Evolutionary conservation across 2,329 filamentous ascomycete species (phyloP).

Genomic region (Fusarium staphyleae): DNA sequence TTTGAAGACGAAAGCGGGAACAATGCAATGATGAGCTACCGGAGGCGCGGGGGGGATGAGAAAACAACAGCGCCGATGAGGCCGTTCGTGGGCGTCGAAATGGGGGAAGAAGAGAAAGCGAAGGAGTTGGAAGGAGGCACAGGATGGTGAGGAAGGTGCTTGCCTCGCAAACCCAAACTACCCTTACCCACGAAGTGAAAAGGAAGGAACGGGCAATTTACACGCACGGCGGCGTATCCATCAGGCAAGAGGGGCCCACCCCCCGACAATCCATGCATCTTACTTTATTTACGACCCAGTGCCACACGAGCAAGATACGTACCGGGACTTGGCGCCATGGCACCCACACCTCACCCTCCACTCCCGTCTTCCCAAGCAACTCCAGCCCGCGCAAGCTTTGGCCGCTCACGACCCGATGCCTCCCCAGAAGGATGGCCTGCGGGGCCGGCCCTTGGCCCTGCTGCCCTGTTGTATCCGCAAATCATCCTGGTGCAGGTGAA

Average conservation of each 20-base stretch:
- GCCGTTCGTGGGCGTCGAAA: constrained; percentile 44
- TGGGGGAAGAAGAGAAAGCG: constrained; percentile 48
- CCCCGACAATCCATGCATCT: constrained; percentile 38
- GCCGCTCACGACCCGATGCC: constrained; percentile 21
- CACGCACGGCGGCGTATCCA: constrained; percentile 39
- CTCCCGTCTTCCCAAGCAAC: constrained; percentile 14
- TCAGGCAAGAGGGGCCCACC: constrained; percentile 39
- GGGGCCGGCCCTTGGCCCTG: constrained; percentile 16
- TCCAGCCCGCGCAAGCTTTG: constrained; percentile 25
- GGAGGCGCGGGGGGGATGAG: constrained; percentile 25
- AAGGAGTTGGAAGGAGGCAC: constrained; percentile 50
- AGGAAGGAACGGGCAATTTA: constrained; percentile 49
- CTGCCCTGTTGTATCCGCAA: constrained; percentile 15
- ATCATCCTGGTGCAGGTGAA: constrained; percentile 12
- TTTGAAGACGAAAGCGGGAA: constrained; percentile 17
- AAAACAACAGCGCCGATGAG: constrained; percentile 39
- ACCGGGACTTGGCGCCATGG: not conserved
- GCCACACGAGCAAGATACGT: constrained; percentile 1
- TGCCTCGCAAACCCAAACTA: constrained; percentile 51
- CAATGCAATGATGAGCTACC: constrained; percentile 16
- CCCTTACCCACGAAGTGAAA: constrained; percentile 52
- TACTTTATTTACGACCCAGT: constrained; percentile 33
- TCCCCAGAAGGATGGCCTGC: constrained; percentile 26
- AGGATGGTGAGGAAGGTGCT: constrained; percentile 51
- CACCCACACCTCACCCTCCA: constrained; percentile 18